phyloP scores from a whole-genome alignment of 2,329 filamentous ascomycete genomes.

The Apiospora hydei region DNA sequence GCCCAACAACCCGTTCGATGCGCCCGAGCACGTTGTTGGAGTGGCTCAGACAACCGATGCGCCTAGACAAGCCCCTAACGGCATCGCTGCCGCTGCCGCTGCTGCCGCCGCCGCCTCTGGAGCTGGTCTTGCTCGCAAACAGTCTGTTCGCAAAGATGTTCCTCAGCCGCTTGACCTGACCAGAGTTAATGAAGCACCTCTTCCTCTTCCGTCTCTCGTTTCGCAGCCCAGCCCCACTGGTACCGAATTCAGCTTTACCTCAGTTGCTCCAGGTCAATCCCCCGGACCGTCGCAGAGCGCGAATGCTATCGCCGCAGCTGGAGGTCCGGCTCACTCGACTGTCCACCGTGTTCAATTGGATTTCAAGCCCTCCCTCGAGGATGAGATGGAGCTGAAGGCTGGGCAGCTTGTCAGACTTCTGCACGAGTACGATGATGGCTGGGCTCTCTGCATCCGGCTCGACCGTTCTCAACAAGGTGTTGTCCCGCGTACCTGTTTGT shows the following conservation, averaged over 20 bases:
- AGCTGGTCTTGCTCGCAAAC: slow-evolving; percentile 56
- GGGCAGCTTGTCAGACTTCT: slow-evolving; percentile 88
- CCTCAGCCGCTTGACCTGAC: slow-evolving; percentile 63
- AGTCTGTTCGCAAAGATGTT: slow-evolving; percentile 62
- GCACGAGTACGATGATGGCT: slow-evolving; percentile 98
- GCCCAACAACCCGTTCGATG: slow-evolving; percentile 45
- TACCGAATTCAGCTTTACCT: slow-evolving; percentile 68
- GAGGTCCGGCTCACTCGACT: slow-evolving; percentile 64
- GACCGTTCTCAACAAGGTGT: slow-evolving; percentile 94
- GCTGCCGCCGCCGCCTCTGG: slow-evolving; percentile 49
- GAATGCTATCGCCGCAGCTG: slow-evolving; percentile 68
- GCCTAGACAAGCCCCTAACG: slow-evolving; percentile 33
- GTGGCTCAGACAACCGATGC: slow-evolving; percentile 45
- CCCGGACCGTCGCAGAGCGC: slow-evolving; percentile 57
- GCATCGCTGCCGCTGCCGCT: slow-evolving; percentile 43
- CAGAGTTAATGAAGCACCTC: slow-evolving; percentile 38
- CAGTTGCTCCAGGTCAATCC: slow-evolving; percentile 56
- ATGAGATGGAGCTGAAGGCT: slow-evolving; percentile 82
- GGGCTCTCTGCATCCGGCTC: slow-evolving; percentile 91
- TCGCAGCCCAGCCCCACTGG: slow-evolving; percentile 66
- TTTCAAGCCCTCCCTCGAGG: slow-evolving; percentile 90
- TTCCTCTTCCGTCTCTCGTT: slow-evolving; percentile 33
- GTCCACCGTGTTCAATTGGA: slow-evolving; percentile 95
- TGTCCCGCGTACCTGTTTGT: slow-evolving; percentile 90
- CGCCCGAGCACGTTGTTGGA: slow-evolving; percentile 47